phyloP scores from a whole-genome alignment of 1,284 basidiomycete species.

The Apiotrichum porosum region DNA sequence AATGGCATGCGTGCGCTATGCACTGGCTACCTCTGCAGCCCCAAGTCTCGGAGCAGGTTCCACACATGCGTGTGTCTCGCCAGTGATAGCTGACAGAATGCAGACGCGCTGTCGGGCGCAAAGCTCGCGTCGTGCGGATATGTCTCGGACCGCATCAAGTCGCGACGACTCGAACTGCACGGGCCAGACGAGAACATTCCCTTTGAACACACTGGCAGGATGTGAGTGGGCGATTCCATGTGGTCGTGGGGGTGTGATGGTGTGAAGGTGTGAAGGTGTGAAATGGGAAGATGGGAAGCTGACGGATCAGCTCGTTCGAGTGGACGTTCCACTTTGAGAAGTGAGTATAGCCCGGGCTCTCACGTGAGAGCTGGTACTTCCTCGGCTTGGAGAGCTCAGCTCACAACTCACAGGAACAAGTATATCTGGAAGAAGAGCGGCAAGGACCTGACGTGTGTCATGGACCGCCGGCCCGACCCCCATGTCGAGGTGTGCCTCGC shows the following conservation, averaged over 20 bases:
- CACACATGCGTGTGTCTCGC: too few species aligned
- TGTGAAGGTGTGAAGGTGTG: neutral
- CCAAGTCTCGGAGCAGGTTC: too few species aligned
- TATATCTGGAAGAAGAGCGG: conserved; percentile 44
- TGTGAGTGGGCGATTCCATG: too few species aligned
- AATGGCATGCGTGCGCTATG: too few species aligned
- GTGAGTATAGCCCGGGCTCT: too few species aligned
- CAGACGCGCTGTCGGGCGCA: conserved; percentile 40
- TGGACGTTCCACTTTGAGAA: conserved; percentile 46
- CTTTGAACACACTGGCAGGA: conserved; percentile 39
- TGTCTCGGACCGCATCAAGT: conserved; percentile 31
- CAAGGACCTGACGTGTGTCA: conserved; percentile 42
- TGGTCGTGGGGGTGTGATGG: neutral
- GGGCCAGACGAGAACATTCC: conserved; percentile 42
- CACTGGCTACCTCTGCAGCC: too few species aligned
- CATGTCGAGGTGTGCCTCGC: conserved; percentile 44
- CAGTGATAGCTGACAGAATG: too few species aligned
- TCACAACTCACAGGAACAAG: conserved; percentile 38
- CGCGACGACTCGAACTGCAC: conserved; percentile 40
- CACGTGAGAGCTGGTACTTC: too few species aligned
- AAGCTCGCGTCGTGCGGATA: conserved; percentile 37
- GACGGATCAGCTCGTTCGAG: conserved; percentile 18
- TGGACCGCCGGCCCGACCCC: conserved; percentile 46
- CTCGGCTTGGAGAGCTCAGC: too few species aligned
- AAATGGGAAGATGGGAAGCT: neutral